Conservation (phyloP, 73 alveolate species). For the Blepharisma stoltei region DNA sequence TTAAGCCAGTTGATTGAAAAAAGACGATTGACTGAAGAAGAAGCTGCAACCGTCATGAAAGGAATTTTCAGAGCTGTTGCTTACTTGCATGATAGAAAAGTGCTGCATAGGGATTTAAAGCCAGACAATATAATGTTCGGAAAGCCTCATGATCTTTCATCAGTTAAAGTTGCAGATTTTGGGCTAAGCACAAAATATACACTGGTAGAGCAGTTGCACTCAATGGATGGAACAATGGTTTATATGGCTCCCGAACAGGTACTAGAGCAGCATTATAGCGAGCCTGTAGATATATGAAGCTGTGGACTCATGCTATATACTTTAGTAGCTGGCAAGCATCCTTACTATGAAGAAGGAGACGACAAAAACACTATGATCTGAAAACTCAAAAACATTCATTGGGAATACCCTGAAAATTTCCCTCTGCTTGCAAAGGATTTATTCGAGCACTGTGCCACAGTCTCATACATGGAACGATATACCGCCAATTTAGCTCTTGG, state of each 20-base stretch:
- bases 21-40: neutral
- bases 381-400: neutral
- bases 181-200: slow-evolving; percentile 28
- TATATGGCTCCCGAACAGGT: slow-evolving; percentile 6
- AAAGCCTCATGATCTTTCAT: neutral
- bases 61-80: neutral
- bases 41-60: neutral
- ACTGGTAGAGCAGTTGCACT: neutral
- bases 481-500: neutral
- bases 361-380: neutral
- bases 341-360: neutral
- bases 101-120: neutral
- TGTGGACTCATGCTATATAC: neutral
- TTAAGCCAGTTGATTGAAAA: neutral
- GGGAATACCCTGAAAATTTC: neutral
- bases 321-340: slow-evolving; percentile 9
- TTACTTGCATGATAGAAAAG: neutral
- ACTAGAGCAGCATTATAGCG: neutral
- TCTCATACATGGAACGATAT: neutral
- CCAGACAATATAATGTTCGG: slow-evolving; percentile 10
- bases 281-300: neutral
- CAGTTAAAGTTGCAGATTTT: slow-evolving; percentile 3
- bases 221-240: neutral
- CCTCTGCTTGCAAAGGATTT: neutral
- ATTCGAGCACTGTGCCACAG: neutral